A percentile compares a stretch with the other conserved stretches of the same genome.
Conservation (phyloP, 371 early-diverging fungal species). For the Mucor ambiguus region DNA sequence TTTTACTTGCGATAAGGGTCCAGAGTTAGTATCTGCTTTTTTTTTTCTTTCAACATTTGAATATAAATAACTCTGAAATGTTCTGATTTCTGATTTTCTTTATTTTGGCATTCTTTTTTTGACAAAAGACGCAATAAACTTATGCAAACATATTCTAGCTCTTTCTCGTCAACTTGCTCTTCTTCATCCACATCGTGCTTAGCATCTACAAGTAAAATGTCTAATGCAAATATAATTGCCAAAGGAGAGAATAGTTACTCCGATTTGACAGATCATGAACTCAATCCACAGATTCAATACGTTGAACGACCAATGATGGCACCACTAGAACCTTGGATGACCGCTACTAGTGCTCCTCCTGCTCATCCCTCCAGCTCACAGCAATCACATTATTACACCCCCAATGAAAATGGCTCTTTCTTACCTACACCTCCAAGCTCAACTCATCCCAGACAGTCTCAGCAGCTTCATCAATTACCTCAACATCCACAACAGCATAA, state of each 20-base stretch:
- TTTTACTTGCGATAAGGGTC: not conserved
- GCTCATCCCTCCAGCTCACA: not conserved
- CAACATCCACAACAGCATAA: not conserved
- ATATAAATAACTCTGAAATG: not conserved
- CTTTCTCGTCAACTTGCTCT: not conserved
- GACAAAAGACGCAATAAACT: not conserved
- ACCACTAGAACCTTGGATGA: not conserved
- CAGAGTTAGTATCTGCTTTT: not conserved
- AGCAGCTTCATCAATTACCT: not conserved
- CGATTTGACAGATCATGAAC: constrained; percentile 9
- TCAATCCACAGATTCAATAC: not conserved
- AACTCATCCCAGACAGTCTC: not conserved
- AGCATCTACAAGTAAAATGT: not conserved
- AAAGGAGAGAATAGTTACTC: not conserved
- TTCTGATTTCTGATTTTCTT: not conserved
- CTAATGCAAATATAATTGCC: constrained; percentile 1
- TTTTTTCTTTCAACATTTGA: not conserved
- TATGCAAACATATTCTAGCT: not conserved
- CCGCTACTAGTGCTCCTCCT: not conserved
- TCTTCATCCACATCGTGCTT: not conserved
- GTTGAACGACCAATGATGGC: constrained; percentile 4
- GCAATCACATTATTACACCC: not conserved
- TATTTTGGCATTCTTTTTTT: not conserved
- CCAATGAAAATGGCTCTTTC: constrained; percentile 5
- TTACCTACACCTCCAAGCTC: not conserved